These are phyloP conservation scores for Aureobasidium sp. DNA, from an alignment of 2,329 filamentous ascomycete species.

Conservation along the genomic window DNA sequence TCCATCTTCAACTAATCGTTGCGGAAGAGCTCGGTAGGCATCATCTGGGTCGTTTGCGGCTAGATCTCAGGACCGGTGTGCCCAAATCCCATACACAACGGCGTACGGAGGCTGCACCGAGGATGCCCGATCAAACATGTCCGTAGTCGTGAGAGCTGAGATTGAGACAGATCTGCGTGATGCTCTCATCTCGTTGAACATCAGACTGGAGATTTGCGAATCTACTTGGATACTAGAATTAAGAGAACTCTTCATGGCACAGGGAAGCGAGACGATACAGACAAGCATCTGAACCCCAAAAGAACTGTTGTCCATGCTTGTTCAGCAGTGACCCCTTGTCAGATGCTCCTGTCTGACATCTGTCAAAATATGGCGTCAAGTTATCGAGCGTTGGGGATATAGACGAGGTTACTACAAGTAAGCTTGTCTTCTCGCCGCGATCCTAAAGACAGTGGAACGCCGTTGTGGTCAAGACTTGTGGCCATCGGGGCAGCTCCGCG, in stretches of 20 bases:
- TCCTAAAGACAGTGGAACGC: background rate
- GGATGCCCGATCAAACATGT: background rate
- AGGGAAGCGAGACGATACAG: background rate
- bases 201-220: background rate
- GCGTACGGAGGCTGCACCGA: background rate
- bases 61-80: background rate
- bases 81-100: background rate
- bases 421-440: slow-evolving; percentile 6
- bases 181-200: background rate
- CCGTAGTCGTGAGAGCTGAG: background rate
- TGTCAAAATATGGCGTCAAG: slow-evolving; percentile 1
- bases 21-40: slow-evolving; percentile 8
- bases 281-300: background rate
- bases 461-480: background rate
- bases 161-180: background rate
- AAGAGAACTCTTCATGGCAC: background rate
- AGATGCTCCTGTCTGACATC: background rate
- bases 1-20: background rate
- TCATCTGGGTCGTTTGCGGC: background rate
- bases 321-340: background rate
- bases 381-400: background rate
- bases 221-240: background rate
- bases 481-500: background rate
- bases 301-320: background rate
- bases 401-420: background rate